Percentiles rank a stretch among this genome's conserved stretches.
These are phyloP conservation scores for Quercus ilex DNA, from an alignment of 306 rosid species.

Conservation along the genomic window DNA sequence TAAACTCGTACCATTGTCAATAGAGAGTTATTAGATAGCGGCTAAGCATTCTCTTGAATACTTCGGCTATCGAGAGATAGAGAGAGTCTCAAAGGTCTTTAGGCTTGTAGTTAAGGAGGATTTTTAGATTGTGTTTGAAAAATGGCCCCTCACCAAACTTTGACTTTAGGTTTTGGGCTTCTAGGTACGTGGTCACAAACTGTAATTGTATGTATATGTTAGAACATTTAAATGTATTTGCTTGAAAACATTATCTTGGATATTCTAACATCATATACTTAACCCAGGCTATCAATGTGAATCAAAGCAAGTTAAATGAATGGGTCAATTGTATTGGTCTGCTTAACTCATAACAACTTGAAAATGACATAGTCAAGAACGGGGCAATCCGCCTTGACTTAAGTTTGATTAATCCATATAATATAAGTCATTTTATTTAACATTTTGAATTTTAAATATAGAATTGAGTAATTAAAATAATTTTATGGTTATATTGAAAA, in stretches of 20 bases:
- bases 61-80: background rate
- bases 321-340: no score
- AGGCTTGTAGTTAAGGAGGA: background rate
- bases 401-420: no score
- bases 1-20: constrained; percentile 9
- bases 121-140: constrained; percentile 17
- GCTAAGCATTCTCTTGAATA: constrained; percentile 22
- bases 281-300: no score
- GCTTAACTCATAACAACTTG: no score
- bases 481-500: no score
- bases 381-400: no score
- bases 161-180: constrained; percentile 71
- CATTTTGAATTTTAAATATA: no score
- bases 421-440: no score
- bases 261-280: background rate
- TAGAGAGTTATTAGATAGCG: no score
- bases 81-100: constrained; percentile 3
- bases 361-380: no score
- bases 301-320: no score
- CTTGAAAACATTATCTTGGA: background rate
- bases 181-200: constrained; percentile 42
- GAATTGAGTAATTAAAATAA: no score
- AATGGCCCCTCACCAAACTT: constrained; percentile 44
- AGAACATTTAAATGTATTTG: background rate
- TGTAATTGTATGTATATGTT: background rate